phyloP scores from a whole-genome alignment of 2,329 filamentous ascomycete species.

The Hortaea sp. region DNA sequence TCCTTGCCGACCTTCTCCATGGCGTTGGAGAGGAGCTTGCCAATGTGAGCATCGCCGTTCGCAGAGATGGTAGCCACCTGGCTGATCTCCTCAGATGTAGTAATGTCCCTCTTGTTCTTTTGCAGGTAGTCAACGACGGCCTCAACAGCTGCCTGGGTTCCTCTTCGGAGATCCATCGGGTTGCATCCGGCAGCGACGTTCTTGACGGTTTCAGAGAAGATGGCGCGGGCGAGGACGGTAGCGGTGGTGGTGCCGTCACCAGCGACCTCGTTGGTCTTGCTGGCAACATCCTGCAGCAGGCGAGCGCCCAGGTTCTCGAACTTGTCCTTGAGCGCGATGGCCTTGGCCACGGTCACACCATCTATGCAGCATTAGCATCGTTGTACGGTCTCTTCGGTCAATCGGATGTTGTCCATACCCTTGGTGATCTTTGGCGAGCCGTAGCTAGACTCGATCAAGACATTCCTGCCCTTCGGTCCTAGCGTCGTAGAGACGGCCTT shows the following conservation, averaged over 20 bases:
- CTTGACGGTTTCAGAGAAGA: constrained; percentile 99
- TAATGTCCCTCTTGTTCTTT: constrained; percentile 96
- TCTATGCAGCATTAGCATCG: constrained; percentile 23
- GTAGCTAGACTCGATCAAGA: constrained; percentile 96
- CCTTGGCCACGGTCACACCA: constrained; percentile 53
- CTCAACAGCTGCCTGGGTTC: constrained; percentile 93
- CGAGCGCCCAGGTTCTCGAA: constrained; percentile 98
- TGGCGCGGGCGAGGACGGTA: constrained; percentile 90
- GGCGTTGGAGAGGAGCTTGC: constrained; percentile 88
- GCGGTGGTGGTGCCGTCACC: constrained; percentile 98
- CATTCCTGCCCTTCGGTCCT: constrained; percentile 96
- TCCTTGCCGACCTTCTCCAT: constrained; percentile 99
- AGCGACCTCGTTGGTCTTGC: constrained; percentile 97
- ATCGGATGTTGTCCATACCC: constrained; percentile 46
- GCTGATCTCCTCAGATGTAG: constrained; percentile 90
- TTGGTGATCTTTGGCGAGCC: constrained; percentile 99
- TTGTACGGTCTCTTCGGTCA: too few relatives aligned
- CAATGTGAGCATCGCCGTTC: constrained; percentile 93
- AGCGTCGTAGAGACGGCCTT: constrained; percentile 93
- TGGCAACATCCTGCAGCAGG: constrained; percentile 93
- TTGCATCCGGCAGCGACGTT: constrained; percentile 99
- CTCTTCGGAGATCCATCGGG: constrained; percentile 95
- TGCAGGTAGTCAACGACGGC: constrained; percentile 89
- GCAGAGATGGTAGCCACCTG: constrained; percentile 98
- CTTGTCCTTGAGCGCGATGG: constrained; percentile 91